These are phyloP conservation scores for Teratosphaeria destructans DNA, from an alignment of 2,329 filamentous ascomycete species.

Conservation along the genomic window DNA sequence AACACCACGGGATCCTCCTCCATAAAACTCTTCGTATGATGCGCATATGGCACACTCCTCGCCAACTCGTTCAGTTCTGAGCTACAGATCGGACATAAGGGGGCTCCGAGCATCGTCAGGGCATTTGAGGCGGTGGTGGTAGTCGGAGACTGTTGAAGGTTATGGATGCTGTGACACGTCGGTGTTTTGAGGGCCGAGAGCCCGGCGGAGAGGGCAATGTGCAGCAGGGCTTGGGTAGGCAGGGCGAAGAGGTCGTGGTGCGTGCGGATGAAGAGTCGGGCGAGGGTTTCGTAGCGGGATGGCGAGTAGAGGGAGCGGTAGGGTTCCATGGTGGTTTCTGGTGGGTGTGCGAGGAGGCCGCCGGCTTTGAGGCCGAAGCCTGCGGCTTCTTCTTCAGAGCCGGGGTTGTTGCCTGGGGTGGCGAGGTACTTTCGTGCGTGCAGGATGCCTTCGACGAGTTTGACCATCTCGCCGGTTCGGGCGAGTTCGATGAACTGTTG, in stretches of 20 bases:
- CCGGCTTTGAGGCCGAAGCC: conserved; percentile 64
- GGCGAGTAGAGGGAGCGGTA: conserved; percentile 62
- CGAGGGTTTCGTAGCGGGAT: conserved; percentile 64
- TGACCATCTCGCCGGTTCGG: conserved; percentile 52
- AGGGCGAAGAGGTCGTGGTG: conserved; percentile 80
- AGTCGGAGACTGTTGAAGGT: neutral
- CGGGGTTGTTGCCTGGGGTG: neutral
- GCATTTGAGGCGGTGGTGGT: conserved; percentile 36
- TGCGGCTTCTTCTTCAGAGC: conserved; percentile 46
- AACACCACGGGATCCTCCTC: conserved; percentile 78
- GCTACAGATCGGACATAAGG: conserved; percentile 89
- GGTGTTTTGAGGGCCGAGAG: conserved; percentile 94
- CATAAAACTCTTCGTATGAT: conserved; percentile 88
- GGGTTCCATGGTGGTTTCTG: conserved; percentile 48
- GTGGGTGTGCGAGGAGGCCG: conserved; percentile 66
- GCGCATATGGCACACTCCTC: conserved; percentile 79
- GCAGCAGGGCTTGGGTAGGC: conserved; percentile 71
- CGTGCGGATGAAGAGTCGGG: conserved; percentile 70
- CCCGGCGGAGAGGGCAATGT: conserved; percentile 82
- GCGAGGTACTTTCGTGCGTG: conserved; percentile 73
- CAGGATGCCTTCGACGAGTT: conserved; percentile 63
- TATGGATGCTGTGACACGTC: conserved; percentile 61
- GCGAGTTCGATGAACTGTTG: conserved; percentile 94
- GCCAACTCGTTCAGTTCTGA: conserved; percentile 91
- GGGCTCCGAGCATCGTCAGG: conserved; percentile 48